These are phyloP conservation scores for Coprinopsis marcescibilis DNA, from an alignment of 768 basidiomycete species.

Conservation along the genomic window DNA sequence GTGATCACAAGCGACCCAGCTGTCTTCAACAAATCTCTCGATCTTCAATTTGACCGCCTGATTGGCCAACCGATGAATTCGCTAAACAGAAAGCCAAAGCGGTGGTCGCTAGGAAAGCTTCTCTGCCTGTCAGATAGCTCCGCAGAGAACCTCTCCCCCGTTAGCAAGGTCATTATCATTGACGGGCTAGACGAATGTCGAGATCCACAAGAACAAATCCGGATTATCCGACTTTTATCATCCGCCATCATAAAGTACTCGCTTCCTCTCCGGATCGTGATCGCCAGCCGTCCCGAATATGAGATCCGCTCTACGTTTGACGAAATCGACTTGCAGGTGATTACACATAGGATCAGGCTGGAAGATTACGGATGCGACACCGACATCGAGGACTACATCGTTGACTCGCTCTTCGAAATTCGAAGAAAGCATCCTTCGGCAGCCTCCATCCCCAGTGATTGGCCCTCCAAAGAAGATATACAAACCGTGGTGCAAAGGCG, in stretches of 20 bases:
- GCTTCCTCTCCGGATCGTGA: neutral
- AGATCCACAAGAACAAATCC: neutral
- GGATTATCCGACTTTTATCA: neutral
- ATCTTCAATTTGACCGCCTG: neutral
- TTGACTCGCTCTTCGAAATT: neutral
- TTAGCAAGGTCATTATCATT: constrained; percentile 5
- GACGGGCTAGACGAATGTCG: constrained; percentile 13
- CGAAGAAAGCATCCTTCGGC: neutral
- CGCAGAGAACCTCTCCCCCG: neutral
- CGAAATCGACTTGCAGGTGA: neutral
- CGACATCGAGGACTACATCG: neutral
- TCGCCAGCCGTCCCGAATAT: constrained; percentile 11
- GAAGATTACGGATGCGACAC: neutral
- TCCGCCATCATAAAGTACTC: neutral
- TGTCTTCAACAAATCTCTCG: neutral
- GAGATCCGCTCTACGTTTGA: neutral
- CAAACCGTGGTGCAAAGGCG: neutral
- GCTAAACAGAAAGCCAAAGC: too few species aligned
- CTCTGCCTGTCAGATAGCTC: too few species aligned
- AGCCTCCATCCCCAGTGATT: neutral
- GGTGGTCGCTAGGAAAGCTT: too few species aligned
- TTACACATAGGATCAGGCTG: neutral
- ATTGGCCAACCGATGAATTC: neutral
- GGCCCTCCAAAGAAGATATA: constrained; percentile 6
- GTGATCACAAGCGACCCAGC: neutral